phyloP scores from a whole-genome alignment of 805 yeast genomes.

The Saccharomycopsis fodiens region DNA sequence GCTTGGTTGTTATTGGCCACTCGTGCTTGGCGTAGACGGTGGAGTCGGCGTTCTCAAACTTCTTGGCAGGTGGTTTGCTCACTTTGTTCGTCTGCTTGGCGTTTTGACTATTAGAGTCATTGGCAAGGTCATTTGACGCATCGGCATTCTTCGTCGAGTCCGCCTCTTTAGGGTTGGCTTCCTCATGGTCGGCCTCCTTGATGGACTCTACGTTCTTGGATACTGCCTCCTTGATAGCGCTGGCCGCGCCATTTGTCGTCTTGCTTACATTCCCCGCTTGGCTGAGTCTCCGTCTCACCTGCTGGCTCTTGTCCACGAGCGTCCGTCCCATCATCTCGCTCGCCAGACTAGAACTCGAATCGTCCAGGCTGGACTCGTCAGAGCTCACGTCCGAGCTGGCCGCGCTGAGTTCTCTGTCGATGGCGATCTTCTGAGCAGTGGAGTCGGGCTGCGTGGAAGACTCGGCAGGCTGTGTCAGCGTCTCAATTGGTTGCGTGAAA shows the following conservation, averaged over 20 bases:
- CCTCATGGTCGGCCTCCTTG: background rate
- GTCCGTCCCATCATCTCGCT: background rate
- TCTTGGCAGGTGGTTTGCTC: too few species aligned
- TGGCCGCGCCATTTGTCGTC: background rate
- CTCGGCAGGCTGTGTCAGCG: too few species aligned
- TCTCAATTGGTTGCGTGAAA: too few species aligned
- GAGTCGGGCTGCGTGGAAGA: too few species aligned
- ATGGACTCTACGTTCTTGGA: conserved; percentile 6
- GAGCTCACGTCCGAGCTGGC: too few species aligned
- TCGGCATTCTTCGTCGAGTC: background rate
- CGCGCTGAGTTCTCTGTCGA: too few species aligned
- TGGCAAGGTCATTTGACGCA: background rate
- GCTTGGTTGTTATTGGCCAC: background rate
- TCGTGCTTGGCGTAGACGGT: background rate
- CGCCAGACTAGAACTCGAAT: too few species aligned
- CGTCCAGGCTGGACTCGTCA: too few species aligned
- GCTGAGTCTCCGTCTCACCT: background rate
- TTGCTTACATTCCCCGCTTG: background rate
- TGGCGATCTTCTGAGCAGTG: too few species aligned
- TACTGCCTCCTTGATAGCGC: conserved; percentile 1
- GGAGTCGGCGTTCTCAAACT: background rate
- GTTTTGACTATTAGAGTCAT: too few species aligned
- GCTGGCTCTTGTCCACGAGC: too few species aligned
- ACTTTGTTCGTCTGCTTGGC: conserved; percentile 3
- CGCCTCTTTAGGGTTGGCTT: background rate